phyloP scores from a whole-genome alignment of 2,329 filamentous ascomycete genomes.

The Aspergillus sp. region DNA sequence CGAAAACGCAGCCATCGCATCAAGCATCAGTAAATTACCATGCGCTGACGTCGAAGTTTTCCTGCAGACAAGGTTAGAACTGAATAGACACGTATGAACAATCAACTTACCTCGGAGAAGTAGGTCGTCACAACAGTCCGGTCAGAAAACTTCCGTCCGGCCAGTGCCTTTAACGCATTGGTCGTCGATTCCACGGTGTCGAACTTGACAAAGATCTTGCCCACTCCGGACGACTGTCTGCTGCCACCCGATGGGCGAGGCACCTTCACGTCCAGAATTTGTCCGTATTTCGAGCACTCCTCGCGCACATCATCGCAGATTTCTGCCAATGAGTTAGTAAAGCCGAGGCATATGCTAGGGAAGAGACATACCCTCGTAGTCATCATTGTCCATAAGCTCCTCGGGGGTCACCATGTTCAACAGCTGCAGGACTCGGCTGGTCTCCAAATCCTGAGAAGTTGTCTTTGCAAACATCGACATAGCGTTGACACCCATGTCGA shows the following conservation, averaged over 20 bases:
- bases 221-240: conserved; percentile 81
- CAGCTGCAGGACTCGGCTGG: conserved; percentile 80
- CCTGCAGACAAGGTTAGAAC: conserved; percentile 46
- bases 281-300: conserved; percentile 88
- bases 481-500: conserved; percentile 94
- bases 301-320: conserved; percentile 92
- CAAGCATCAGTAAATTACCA: conserved; percentile 55
- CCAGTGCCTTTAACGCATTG: conserved; percentile 81
- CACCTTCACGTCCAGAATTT: conserved; percentile 83
- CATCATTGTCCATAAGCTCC: conserved; percentile 87
- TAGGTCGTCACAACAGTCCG: conserved; percentile 95
- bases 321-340: conserved; percentile 53
- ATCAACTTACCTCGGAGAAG: conserved; percentile 73
- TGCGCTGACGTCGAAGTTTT: conserved; percentile 88
- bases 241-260: conserved; percentile 79
- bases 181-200: conserved; percentile 71
- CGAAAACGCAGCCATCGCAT: background rate
- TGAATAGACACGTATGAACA: background rate
- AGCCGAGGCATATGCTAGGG: background rate
- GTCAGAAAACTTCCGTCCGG: conserved; percentile 92
- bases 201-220: conserved; percentile 97
- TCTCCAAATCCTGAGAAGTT: conserved; percentile 70
- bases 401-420: conserved; percentile 98
- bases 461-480: conserved; percentile 98
- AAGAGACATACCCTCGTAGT: conserved; percentile 74